These are phyloP conservation scores for Metarhizium anisopliae DNA, from an alignment of 2,329 filamentous ascomycete genomes.

Conservation along the genomic window DNA sequence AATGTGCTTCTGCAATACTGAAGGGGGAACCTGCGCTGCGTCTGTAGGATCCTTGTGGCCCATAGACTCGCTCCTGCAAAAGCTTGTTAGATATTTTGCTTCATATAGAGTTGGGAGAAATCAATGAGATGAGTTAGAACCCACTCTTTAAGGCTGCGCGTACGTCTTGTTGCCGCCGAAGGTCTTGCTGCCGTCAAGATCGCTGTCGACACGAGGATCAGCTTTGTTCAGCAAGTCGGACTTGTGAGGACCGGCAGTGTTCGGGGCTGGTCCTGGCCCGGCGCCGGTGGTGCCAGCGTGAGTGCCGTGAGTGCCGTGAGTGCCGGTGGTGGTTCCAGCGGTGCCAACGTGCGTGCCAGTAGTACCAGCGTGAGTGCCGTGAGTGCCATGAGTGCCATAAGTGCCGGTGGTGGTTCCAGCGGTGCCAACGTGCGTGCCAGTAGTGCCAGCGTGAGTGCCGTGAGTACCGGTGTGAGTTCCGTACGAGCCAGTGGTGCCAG, in stretches of 20 bases:
- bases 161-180: constrained; percentile 43
- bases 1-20: constrained; percentile 37
- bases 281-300: constrained; percentile 6
- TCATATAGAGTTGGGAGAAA: not conserved
- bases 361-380: not conserved
- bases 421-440: not conserved
- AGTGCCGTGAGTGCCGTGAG: not conserved
- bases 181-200: constrained; percentile 46
- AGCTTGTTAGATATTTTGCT: not conserved
- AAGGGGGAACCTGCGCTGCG: constrained; percentile 49
- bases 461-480: constrained; percentile 12
- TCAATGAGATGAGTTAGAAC: not conserved
- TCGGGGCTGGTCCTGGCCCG: constrained; percentile 21
- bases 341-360: not conserved
- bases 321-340: not conserved
- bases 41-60: constrained; percentile 39
- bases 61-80: not conserved
- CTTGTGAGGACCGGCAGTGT: constrained; percentile 36
- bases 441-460: constrained; percentile 1
- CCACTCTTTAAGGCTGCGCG: constrained; percentile 26
- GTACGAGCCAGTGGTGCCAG: constrained; percentile 5
- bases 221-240: constrained; percentile 44
- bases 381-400: constrained; percentile 1
- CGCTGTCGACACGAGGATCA: constrained; percentile 46
- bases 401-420: not conserved